Base-by-base conservation (phyloP, 1,284 basidiomycete species). In the Marasmius tenuissimus region DNA sequence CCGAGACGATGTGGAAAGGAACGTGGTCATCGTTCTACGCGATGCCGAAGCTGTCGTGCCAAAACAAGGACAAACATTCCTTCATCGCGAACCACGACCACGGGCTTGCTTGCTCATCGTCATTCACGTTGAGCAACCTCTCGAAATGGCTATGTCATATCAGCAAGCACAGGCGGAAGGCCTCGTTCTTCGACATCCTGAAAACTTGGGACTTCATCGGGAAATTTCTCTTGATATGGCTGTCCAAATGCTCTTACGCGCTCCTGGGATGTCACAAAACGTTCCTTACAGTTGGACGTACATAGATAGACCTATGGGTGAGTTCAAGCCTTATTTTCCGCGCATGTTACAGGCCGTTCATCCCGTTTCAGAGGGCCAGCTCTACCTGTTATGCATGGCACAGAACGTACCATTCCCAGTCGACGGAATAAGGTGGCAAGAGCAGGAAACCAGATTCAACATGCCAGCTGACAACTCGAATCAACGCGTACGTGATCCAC, bases 351-450 rank as follows among this genome's bases (percentile, higher is more conserved):
- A 27, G 22, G 58, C 51, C 64, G 20, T 45, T 67, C 48, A 35
- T 64, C n/a, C 42, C 65, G 40, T 38, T 51, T 10, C 63, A 91
- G 90, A 92, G 71, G 89, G 89, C 4, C 81, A 86, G 63, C 70
- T 88, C 7, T 76, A 81, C 52, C 79, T 92, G 22, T 72, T 91
- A 50, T 91, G 82, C 71, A 73, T 90, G 45, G 81, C 82, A 12
- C 79, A 77, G 27, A 81, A 82, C 58, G 69, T 78, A 34, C 77
- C 81, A 4, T 87, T 88, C 68, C 88, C 89, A 18, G 82, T 79
- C 61, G 91, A 93, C 66, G 91, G 91, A 18, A 79, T 92, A 59
- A 82, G 87, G 39, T 93, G 82, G 71, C 84, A 86, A 66, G 91
- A 92, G 53, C 74, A 82, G 61, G 91, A 92, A 70, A 81, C 81